A percentile compares a stretch with the other conserved stretches of the same genome.
phyloP scores from a whole-genome alignment of 495 filamentous ascomycete species.

The Hypoxylon trugodes region DNA sequence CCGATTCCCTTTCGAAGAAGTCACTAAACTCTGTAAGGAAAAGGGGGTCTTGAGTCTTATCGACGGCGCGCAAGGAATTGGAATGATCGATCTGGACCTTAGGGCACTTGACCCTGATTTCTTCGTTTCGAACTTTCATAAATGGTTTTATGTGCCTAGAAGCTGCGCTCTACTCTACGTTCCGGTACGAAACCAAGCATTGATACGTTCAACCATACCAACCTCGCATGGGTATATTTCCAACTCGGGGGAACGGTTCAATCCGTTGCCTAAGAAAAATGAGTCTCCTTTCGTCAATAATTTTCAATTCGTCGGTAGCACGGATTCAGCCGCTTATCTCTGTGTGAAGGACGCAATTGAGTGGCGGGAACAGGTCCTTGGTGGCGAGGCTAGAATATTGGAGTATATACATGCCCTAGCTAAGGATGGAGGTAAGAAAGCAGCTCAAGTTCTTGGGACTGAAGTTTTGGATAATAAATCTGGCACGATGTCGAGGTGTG shows the following conservation, averaged over 20 bases:
- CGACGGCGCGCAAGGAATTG: constrained; percentile 79
- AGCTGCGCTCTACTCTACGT: constrained; percentile 79
- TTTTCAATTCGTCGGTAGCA: constrained; percentile 81
- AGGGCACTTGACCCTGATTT: constrained; percentile 73
- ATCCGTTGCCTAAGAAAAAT: constrained; percentile 54
- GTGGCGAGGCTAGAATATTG: constrained; percentile 76
- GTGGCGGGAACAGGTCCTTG: constrained; percentile 72
- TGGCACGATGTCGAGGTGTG: constrained; percentile 53
- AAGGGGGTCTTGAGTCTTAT: constrained; percentile 65
- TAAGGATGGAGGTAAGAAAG: constrained; percentile 62
- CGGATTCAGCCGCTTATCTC: constrained; percentile 74
- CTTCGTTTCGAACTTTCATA: constrained; percentile 79
- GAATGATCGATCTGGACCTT: constrained; percentile 73
- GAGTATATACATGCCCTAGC: constrained; percentile 66
- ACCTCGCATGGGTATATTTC: constrained; percentile 68
- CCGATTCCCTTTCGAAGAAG: constrained; percentile 73
- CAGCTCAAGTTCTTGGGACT: constrained; percentile 72
- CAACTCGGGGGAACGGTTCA: constrained; percentile 43
- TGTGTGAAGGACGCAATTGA: constrained; percentile 74
- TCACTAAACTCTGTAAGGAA: constrained; percentile 67
- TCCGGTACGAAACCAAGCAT: constrained; percentile 70
- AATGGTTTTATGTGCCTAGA: constrained; percentile 86
- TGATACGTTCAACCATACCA: constrained; percentile 74
- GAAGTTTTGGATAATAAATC: constrained; percentile 70
- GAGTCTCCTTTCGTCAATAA: constrained; percentile 70